A percentile compares a stretch with the other conserved stretches of the same genome.
Evolutionary conservation across 352 stramenopile species (phyloP).

Genomic region (Phytopythium sindhum): DNA sequence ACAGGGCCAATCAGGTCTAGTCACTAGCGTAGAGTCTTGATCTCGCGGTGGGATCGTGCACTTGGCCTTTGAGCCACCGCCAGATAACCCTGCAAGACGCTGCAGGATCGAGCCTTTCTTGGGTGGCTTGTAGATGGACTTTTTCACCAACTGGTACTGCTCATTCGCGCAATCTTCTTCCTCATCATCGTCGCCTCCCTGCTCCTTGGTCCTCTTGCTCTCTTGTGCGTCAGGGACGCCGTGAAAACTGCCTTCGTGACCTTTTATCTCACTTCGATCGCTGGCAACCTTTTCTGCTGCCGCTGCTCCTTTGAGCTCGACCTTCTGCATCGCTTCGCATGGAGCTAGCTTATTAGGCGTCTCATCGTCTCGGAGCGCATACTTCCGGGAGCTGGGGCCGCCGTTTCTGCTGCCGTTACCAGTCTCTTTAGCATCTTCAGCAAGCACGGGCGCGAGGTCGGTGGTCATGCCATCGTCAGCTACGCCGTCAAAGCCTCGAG

Average conservation of each 20-base stretch:
- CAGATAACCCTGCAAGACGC: slow-evolving; percentile 15
- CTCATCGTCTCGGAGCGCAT: not conserved
- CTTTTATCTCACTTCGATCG: not conserved
- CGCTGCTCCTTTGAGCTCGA: not conserved
- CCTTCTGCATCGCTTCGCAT: not conserved
- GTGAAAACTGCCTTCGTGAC: not conserved
- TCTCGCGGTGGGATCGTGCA: not conserved
- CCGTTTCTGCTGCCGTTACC: not conserved
- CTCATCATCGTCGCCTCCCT: slow-evolving; percentile 16
- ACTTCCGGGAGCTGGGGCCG: not conserved
- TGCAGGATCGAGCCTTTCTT: slow-evolving; percentile 26
- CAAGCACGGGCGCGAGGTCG: not conserved
- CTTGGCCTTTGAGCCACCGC: slow-evolving; percentile 3
- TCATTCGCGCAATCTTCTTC: slow-evolving; percentile 13
- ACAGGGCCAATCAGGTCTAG: not conserved
- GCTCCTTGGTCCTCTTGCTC: not conserved
- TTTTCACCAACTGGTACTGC: slow-evolving; percentile 48
- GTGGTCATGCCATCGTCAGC: not conserved
- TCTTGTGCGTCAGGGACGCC: not conserved
- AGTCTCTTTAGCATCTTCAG: not conserved
- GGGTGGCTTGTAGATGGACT: slow-evolving; percentile 66
- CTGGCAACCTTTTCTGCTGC: not conserved
- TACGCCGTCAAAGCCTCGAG: not conserved
- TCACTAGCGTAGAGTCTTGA: not conserved
- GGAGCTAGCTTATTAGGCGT: not conserved